Base-by-base conservation (phyloP, 371 early-diverging fungal genomes). In the Capniomyces stellatus region DNA sequence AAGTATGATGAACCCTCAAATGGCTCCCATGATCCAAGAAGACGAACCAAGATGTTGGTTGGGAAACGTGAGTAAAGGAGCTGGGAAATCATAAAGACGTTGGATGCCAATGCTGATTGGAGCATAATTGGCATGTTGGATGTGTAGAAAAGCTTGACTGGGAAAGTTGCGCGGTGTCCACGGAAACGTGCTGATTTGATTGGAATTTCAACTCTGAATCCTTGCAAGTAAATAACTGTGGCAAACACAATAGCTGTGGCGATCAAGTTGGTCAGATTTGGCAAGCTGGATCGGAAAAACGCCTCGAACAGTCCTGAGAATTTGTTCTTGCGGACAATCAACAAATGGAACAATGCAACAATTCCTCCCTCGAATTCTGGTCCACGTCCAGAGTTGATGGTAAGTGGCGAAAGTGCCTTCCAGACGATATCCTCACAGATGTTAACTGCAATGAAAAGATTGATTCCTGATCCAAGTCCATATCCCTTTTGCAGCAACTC, bases 401-500 rank as follows among this genome's bases (percentile, higher is more conserved):
- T 97, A 47, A 88, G 89, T 46, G 98, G 98, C 56, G 89, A 87
- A 62, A 99, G 82, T 15, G 95, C 89, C 73, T 98, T 91, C 99
- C 99, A 99, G 64, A 99, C 81, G 61, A 99, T 92, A 58, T 78
- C 93, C 75, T 99, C 98, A 71, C 98, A 98, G 60, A 98, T 91
- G 74, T 98, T 98, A 60, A 98, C 91, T 51, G 99, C 99, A 74
- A 99, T 97, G 67, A 99, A 99, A 60, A 99, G 77, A 58, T 95
- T 94, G 64, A 99, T 97, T 59, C 99, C 99, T 29, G 99, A 98
- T 28, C 99, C 99, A 53, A 99, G 77, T 61, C 99, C 99, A 64
- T 99, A 99, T n/a, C 99, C 99, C 78, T 99, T 99, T 74, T 98
- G 98, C 56, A 99, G 79, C 59, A 99, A 80, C 77, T 99, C 99